Conservation (phyloP, 202 grass and related monocot genomes). For the Miscanthus sacchariflorus region DNA sequence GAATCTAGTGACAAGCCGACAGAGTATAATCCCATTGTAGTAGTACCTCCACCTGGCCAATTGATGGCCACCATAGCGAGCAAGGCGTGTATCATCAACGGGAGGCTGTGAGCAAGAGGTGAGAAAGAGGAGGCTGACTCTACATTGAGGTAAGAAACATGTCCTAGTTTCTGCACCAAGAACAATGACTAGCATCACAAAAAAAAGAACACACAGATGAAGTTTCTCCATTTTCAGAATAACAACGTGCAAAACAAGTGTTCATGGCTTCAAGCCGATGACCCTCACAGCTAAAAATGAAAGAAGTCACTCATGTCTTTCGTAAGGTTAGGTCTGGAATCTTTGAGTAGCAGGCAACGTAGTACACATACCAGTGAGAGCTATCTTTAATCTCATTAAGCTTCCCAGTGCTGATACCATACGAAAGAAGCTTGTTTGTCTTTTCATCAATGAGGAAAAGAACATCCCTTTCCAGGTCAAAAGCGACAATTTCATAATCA, state of each 20-base stretch:
- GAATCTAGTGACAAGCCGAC: too few relatives aligned
- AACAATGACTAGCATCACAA: too few relatives aligned
- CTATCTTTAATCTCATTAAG: slow-evolving; percentile 7
- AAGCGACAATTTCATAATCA: slow-evolving; percentile 7
- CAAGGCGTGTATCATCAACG: too few relatives aligned
- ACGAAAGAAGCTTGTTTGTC: slow-evolving; percentile 4
- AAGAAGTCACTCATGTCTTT: not conserved
- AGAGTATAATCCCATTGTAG: too few relatives aligned
- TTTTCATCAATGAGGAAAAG: slow-evolving; percentile 16
- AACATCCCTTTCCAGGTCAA: slow-evolving; percentile 29
- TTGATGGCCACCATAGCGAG: too few relatives aligned
- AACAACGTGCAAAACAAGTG: not conserved
- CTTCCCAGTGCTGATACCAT: not conserved
- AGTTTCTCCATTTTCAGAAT: not conserved
- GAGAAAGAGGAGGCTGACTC: too few relatives aligned
- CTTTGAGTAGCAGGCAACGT: slow-evolving; percentile 15
- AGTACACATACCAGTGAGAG: not conserved
- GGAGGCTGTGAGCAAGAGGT: too few relatives aligned
- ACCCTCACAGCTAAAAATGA: not conserved
- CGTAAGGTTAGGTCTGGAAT: not conserved
- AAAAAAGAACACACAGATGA: not conserved
- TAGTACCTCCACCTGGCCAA: too few relatives aligned
- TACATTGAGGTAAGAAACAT: too few relatives aligned
- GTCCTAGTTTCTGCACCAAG: not conserved
- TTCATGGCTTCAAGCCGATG: not conserved